Conservation (phyloP, 2,329 filamentous ascomycete species). For the Fusarium longipes region DNA sequence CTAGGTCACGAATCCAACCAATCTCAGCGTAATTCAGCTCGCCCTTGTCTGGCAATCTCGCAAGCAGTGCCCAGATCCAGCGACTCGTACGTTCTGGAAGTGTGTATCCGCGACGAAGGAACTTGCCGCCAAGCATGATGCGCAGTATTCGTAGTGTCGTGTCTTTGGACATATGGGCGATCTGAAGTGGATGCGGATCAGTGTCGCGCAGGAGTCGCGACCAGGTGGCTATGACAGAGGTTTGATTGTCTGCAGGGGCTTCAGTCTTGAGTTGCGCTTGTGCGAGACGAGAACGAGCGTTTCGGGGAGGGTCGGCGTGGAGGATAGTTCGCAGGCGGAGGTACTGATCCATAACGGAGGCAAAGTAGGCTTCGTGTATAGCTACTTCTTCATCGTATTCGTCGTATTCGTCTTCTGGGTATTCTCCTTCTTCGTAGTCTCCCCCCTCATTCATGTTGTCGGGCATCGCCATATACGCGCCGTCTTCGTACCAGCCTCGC, state of each 20-base stretch:
- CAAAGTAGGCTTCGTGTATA: constrained; percentile 75
- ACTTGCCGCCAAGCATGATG: constrained; percentile 72
- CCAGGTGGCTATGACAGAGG: constrained; percentile 64
- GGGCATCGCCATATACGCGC: constrained; percentile 77
- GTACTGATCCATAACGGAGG: constrained; percentile 74
- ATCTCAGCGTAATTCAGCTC: constrained; percentile 81
- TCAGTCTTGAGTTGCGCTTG: constrained; percentile 66
- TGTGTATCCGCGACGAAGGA: constrained; percentile 68
- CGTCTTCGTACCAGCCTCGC: constrained; percentile 78
- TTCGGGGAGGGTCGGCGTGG: constrained; percentile 63
- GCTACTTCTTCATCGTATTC: constrained; percentile 44
- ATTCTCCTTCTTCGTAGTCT: constrained; percentile 46
- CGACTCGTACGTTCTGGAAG: constrained; percentile 75
- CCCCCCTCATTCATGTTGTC: constrained; percentile 50
- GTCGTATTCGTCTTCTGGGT: constrained; percentile 44
- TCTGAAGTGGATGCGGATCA: constrained; percentile 68
- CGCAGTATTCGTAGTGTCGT: constrained; percentile 74
- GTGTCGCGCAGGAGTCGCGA: constrained; percentile 61
- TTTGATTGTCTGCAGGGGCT: constrained; percentile 62
- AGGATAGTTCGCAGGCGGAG: constrained; percentile 71
- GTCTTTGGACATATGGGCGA: constrained; percentile 73
- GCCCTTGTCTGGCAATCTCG: constrained; percentile 77
- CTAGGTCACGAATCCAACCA: constrained; percentile 80
- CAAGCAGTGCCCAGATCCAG: constrained; percentile 89
- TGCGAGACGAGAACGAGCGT: constrained; percentile 64